Conservation (phyloP, 2,329 filamentous ascomycete species). For the Tympanopsis confertula region DNA sequence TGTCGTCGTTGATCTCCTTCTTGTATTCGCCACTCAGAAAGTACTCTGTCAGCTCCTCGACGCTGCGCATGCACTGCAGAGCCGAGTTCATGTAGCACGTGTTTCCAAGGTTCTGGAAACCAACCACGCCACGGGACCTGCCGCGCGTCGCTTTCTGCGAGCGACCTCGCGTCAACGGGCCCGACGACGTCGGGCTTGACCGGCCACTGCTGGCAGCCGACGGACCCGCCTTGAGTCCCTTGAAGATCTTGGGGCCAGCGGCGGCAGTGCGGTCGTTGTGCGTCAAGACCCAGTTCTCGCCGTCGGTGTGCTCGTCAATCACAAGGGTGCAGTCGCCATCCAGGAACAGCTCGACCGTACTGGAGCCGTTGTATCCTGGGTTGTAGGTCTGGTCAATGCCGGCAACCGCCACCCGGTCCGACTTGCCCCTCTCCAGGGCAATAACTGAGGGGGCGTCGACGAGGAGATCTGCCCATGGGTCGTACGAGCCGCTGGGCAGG, state of each 20-base stretch:
- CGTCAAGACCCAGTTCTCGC: constrained; percentile 44
- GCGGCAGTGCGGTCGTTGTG: constrained; percentile 16
- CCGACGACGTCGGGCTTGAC: constrained; percentile 53
- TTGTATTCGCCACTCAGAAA: constrained; percentile 69
- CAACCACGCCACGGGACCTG: constrained; percentile 64
- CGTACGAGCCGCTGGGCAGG: constrained; percentile 8
- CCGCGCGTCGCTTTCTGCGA: constrained; percentile 57
- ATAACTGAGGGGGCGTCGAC: constrained; percentile 53
- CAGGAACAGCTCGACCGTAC: constrained; percentile 54
- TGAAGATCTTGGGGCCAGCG: constrained; percentile 5
- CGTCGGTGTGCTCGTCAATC: constrained; percentile 66
- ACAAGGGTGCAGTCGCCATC: constrained; percentile 66
- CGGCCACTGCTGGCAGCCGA: constrained; percentile 46
- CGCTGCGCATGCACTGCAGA: constrained; percentile 83
- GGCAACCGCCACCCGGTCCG: constrained; percentile 52
- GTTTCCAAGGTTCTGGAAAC: constrained; percentile 83
- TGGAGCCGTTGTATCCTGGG: constrained; percentile 64
- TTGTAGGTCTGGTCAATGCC: constrained; percentile 62
- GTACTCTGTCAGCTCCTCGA: constrained; percentile 86
- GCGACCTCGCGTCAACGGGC: constrained; percentile 59
- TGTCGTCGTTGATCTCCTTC: constrained; percentile 71
- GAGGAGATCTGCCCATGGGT: constrained; percentile 33
- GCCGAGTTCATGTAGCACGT: constrained; percentile 99
- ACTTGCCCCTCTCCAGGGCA: constrained; percentile 46
- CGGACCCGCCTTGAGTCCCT: constrained; percentile 7